Percentiles rank a stretch among this genome's conserved stretches.
These are phyloP conservation scores for Aspergillus proliferans DNA, from an alignment of 2,329 filamentous ascomycete genomes.

Conservation along the genomic window DNA sequence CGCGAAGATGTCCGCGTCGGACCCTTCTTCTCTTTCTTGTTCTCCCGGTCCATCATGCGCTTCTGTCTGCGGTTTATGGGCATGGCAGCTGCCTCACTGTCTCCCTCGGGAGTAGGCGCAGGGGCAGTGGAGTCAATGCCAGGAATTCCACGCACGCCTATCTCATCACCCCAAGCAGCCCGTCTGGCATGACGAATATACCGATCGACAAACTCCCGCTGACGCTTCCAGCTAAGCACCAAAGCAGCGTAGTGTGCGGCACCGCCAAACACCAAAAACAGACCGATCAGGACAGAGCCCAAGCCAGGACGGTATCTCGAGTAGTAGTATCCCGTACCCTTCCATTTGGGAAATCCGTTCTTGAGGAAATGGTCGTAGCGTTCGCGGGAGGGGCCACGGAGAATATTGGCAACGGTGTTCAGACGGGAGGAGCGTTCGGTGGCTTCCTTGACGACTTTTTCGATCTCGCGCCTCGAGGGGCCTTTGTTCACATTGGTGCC, in stretches of 20 bases:
- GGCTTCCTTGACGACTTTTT: constrained; percentile 71
- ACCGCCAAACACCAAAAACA: constrained; percentile 78
- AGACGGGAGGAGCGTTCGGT: constrained; percentile 77
- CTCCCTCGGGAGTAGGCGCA: constrained; percentile 41
- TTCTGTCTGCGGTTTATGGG: constrained; percentile 79
- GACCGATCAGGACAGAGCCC: constrained; percentile 71
- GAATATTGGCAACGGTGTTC: constrained; percentile 75
- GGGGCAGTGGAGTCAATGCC: constrained; percentile 50
- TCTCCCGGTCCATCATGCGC: constrained; percentile 79
- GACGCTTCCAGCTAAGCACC: constrained; percentile 80
- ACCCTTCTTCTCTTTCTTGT: constrained; percentile 57
- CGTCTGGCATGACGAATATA: constrained; percentile 86
- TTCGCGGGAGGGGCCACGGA: constrained; percentile 71
- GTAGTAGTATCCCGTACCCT: constrained; percentile 98
- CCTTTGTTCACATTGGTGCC: constrained; percentile 63
- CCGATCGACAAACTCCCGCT: constrained; percentile 82
- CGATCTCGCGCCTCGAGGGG: constrained; percentile 68
- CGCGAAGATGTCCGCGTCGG: constrained; percentile 20
- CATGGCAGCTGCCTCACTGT: constrained; percentile 45
- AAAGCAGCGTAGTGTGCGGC: constrained; percentile 80
- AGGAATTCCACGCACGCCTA: constrained; percentile 60
- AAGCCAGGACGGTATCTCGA: constrained; percentile 84
- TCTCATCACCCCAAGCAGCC: constrained; percentile 82
- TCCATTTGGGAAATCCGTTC: constrained; percentile 94
- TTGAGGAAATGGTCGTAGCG: constrained; percentile 91